Evolutionary conservation across 495 filamentous ascomycete genomes (phyloP), one percentile per base, ranked within the genome.

Genomic region (Penicillium ochrochloron): DNA sequence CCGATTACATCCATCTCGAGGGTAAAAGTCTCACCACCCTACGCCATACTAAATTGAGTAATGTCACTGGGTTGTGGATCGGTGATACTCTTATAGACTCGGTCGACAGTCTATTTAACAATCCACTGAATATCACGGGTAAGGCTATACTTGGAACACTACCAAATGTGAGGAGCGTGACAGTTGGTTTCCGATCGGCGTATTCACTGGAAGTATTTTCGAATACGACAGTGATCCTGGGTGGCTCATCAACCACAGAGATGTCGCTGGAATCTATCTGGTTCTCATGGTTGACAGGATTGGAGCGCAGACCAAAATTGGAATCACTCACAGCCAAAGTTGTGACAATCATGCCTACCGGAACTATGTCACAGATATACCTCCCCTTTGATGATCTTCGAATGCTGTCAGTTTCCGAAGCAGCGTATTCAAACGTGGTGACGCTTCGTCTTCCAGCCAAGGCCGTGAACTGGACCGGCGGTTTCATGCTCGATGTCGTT

Each of bases 381-480:
- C 11, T 14, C 37, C 35, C 25, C 9, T 58, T 15, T 12, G 39
- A 37, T 42, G 34, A 46, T 46, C 42, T 46, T 10, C n/a, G 42
- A 39, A 17, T 21, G 5, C 7, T 46, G 7, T 58, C 25, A 7
- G 19, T 42, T 27, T 17, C 3, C 27, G 17, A n/a, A 42, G 27
- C 14, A 12, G 8, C n/a, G 21, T 27, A 23, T 23, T 31, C 50
- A 12, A n/a, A 31, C 6, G 56, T 42, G 34, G 14, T 58, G n/a
- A 51, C 50, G 23, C 56, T 58, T 33, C 46, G 41, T 19, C 54
- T 63, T 19, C 61, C 61, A 12, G 21, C 61, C 2, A 35, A 58
- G 35, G 61, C 61, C 44, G 54, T 58, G 8, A 42, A 63, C 19
- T 63, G 44, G 39, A 58, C 61, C 3, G 54, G 61, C 3, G 61